Conservation (phyloP, 352 stramenopile genomes). For the Bremia lactucae region DNA sequence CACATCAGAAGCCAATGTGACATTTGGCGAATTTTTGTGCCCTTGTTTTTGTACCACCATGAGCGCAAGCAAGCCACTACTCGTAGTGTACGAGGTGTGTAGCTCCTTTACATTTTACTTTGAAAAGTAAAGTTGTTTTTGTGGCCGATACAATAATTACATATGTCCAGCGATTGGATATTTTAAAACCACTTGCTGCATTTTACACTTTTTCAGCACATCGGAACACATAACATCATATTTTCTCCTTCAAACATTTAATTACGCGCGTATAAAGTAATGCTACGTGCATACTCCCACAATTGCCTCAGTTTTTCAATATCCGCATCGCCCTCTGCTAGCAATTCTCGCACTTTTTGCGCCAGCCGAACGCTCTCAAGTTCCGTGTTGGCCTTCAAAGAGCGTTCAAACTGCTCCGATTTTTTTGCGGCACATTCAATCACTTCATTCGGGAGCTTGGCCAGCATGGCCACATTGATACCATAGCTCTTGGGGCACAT, state of each 20-base stretch:
- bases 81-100: no score
- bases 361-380: constrained; percentile 14
- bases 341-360: constrained; percentile 14
- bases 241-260: background rate
- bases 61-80: no score
- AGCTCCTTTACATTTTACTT: no score
- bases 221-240: no score
- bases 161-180: no score
- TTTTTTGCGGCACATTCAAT: constrained; percentile 86
- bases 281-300: constrained; percentile 18
- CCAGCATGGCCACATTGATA: constrained; percentile 98
- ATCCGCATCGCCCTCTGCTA: constrained; percentile 24
- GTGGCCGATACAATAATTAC: no score
- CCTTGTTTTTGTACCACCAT: no score
- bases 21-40: no score
- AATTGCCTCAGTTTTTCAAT: constrained; percentile 23
- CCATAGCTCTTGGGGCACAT: constrained; percentile 98
- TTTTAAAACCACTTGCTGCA: no score
- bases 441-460: constrained; percentile 92
- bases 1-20: no score
- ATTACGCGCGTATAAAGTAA: constrained; percentile 3
- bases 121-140: no score
- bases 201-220: no score
- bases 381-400: constrained; percentile 37
- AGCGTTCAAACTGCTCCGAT: constrained; percentile 84